Base-by-base conservation (phyloP, 441 rosid species). In the Syzygium syzygioides region DNA sequence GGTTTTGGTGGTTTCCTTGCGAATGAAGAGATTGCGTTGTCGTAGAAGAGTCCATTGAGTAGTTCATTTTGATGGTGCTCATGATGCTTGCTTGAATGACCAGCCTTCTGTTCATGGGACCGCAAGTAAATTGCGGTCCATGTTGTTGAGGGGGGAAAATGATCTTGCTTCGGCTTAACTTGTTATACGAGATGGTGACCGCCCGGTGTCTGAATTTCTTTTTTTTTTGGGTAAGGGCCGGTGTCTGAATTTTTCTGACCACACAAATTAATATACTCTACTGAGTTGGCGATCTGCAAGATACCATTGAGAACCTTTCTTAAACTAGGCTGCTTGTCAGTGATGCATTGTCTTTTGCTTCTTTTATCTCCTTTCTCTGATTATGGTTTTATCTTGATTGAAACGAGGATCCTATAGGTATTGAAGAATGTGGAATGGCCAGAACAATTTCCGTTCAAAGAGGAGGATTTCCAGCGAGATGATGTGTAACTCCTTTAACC, bases 351-450 rank as follows among this genome's bases (percentile, higher is more conserved):
- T 30, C 18, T 10, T 86, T 9, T 6, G 20, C 71, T 59, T 37
- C 19, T 45, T 8, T 28, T 87, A 48, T 52, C n/a, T 41, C n/a
- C 52, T 41, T 76, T 76, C 52, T 45, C 52, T 25, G 83, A 6
- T 12, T 41, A 23, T 12, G 52, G 28, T 76, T 20, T 76, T 6
- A 25, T 12, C n/a, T 25, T 86, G 17, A 86, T 54, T 23, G 83
- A 76, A 89, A 86, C 86, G 87, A 34, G 45, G 76, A 86, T 62
- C 53, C 15, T 54, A 55, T 88, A 97, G 98, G 93, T 94, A 45
- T 93, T 97, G 94, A 94, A 88, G 92, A 95, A 96, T 68, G 95
- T 95, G 79, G 93, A 95, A 20, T 96, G 99, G 98, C 99, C 97
- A 20, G 98, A 94, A 91, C 96, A 90, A 88, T 96, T 95, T 87